Percentiles rank a stretch among this genome's conserved stretches.
phyloP scores from a whole-genome alignment of 2,329 filamentous ascomycete species.

The Claviceps sp. region DNA sequence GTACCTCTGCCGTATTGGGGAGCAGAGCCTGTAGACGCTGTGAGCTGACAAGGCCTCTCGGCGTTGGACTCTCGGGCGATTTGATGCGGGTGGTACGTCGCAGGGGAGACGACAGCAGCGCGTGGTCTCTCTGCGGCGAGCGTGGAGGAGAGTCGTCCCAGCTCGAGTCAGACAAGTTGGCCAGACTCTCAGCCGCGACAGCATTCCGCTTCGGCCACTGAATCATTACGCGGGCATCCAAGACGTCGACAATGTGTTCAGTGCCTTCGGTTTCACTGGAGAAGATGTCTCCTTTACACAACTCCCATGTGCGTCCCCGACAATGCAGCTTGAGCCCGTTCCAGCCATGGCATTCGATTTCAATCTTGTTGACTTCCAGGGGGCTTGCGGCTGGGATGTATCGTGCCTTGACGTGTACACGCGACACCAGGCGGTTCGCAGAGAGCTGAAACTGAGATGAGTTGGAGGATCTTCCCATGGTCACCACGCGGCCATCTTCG shows the following conservation, averaged over 20 bases:
- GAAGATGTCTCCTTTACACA: conserved; percentile 81
- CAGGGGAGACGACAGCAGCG: conserved; percentile 46
- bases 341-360: conserved; percentile 88
- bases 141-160: conserved; percentile 52
- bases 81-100: conserved; percentile 43
- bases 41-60: conserved; percentile 26
- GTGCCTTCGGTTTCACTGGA: conserved; percentile 75
- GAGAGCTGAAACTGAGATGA: conserved; percentile 94
- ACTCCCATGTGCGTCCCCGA: conserved; percentile 72
- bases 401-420: conserved; percentile 79
- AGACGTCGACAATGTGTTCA: conserved; percentile 91
- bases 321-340: conserved; percentile 91
- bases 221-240: conserved; percentile 79
- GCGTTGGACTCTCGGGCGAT: conserved; percentile 61
- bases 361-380: conserved; percentile 63
- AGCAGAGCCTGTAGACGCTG: conserved; percentile 32
- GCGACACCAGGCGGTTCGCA: conserved; percentile 81
- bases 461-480: conserved; percentile 88
- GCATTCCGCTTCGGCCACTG: conserved; percentile 61
- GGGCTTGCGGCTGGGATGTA: conserved; percentile 59
- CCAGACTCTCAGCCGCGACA: conserved; percentile 24
- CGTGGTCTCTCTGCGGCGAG: conserved; percentile 17
- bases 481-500: conserved; percentile 65
- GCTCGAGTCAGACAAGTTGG: conserved; percentile 49
- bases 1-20: conserved; percentile 18